These are phyloP conservation scores for Talaromyces piceae DNA, from an alignment of 2,329 filamentous ascomycete genomes.

Conservation along the genomic window DNA sequence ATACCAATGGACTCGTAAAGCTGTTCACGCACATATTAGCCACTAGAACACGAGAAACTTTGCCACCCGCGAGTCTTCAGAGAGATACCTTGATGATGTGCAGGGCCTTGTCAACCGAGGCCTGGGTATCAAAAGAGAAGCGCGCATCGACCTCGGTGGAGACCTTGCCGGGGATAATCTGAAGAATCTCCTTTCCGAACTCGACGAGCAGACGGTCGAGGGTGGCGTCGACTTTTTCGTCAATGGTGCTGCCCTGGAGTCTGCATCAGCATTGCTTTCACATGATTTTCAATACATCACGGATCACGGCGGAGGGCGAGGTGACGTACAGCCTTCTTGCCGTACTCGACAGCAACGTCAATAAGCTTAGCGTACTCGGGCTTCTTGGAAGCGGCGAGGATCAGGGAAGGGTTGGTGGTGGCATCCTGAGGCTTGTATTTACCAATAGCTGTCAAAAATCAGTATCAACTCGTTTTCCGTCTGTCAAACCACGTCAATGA, in stretches of 20 bases:
- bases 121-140: constrained; percentile 92
- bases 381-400: constrained; percentile 98
- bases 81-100: constrained; percentile 79
- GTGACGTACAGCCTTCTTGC: constrained; percentile 63
- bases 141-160: constrained; percentile 96
- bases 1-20: constrained; percentile 92
- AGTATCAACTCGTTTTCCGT: neutral
- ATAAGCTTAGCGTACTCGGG: constrained; percentile 89
- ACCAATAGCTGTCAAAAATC: constrained; percentile 66
- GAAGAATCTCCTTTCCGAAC: constrained; percentile 95
- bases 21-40: constrained; percentile 50
- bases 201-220: constrained; percentile 93
- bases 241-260: constrained; percentile 52
- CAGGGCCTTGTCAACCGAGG: constrained; percentile 88
- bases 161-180: constrained; percentile 96
- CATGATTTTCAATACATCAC: neutral
- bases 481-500: constrained; percentile 9
- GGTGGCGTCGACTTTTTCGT: constrained; percentile 79
- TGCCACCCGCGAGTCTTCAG: no score
- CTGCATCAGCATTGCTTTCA: constrained; percentile 5
- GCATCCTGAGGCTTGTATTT: constrained; percentile 99
- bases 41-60: constrained; percentile 4
- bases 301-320: neutral
- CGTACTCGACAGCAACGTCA: constrained; percentile 74
- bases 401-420: constrained; percentile 98